Percentiles rank a stretch among this genome's conserved stretches.
These are phyloP conservation scores for Peronosclerospora sorghi DNA, from an alignment of 352 stramenopile species.

Conservation along the genomic window DNA sequence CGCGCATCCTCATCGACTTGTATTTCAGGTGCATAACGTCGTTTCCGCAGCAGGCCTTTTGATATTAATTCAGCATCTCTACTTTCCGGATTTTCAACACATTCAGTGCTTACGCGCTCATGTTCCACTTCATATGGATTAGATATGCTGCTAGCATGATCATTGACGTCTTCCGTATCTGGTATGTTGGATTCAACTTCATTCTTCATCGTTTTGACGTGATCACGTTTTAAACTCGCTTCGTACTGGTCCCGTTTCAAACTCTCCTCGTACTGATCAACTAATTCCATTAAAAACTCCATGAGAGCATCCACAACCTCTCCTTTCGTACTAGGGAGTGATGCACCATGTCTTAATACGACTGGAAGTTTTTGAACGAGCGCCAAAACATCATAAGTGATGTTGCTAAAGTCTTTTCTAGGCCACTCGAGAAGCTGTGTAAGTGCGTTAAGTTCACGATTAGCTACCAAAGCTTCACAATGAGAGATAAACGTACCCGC, in stretches of 20 bases:
- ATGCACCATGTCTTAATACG: slow-evolving; percentile 16
- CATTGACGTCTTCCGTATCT: slow-evolving; percentile 2
- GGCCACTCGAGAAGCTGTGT: slow-evolving; percentile 15
- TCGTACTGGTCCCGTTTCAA: slow-evolving; percentile 19
- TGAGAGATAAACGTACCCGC: slow-evolving; percentile 19
- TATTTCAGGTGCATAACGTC: slow-evolving; percentile 19
- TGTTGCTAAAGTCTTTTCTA: slow-evolving; percentile 7
- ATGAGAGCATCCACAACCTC: slow-evolving; percentile 34
- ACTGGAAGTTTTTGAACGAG: slow-evolving; percentile 30
- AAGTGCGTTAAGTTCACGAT: slow-evolving; percentile 3
- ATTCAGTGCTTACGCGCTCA: neutral
- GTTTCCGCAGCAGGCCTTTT: slow-evolving; percentile 20
- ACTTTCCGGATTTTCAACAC: neutral
- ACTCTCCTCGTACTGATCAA: slow-evolving; percentile 24
- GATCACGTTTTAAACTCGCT: slow-evolving; percentile 17
- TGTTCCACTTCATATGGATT: neutral
- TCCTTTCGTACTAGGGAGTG: slow-evolving; percentile 18
- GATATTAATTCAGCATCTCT: slow-evolving; percentile 14
- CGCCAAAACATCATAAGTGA: slow-evolving; percentile 26
- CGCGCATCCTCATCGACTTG: slow-evolving; percentile 11
- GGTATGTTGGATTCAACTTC: neutral
- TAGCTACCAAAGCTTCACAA: neutral
- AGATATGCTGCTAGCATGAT: neutral
- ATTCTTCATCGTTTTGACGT: slow-evolving; percentile 6
- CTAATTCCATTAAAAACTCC: slow-evolving; percentile 29